Evolutionary conservation across 108 stramenopile species (phyloP), one percentile per base, ranked within the genome.

Genomic region (Skeletonema marinoi): DNA sequence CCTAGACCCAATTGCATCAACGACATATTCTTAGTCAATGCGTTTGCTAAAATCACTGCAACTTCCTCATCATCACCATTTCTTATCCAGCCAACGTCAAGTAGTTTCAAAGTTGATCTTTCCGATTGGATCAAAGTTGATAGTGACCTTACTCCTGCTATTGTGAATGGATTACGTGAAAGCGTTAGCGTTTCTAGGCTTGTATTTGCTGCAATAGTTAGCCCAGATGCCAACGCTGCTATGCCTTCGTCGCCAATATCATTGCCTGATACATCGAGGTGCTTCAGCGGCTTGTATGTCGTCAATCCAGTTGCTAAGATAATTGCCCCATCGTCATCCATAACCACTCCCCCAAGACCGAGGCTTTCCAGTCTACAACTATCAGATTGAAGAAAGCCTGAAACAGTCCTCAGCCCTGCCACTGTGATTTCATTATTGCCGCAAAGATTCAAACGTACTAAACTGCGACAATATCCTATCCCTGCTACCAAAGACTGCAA

Each of bases 301-400:
- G 46, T 21, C n/a, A 68, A 31, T 32, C 44, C 46, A 68, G 6
- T 68, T 30, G 51, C 3, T 33, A 69, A 35, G 2, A 39, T n/a
- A 3, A 10, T 10, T 46, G 46, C 44, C 30, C 9, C 66, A 0
- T 67, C 44, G 21, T 67, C 66, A 46, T 17, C 30, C n/a, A 42
- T 29, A 21, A 11, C 12, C 25, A 29, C 25, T 4, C 19, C 1
- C 17, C 3, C 8, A 19, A 48, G 66, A 48, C 3, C 13, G 11
- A 67, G 44, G 17, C 38, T 42, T 13, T 66, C 65, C 36, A 66
- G 39, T 21, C 21, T 42, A n/a, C 65, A 66, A 36, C 16, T 44
- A 30, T 38, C 29, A 3, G 25, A 42, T 39, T 44, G 65, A 32
- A 66, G 46, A 14, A 42, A 35, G 0, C 16, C n/a, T 29, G 42